phyloP scores from a whole-genome alignment of 2,329 filamentous ascomycete genomes.

The Aaosphaeria arxii region DNA sequence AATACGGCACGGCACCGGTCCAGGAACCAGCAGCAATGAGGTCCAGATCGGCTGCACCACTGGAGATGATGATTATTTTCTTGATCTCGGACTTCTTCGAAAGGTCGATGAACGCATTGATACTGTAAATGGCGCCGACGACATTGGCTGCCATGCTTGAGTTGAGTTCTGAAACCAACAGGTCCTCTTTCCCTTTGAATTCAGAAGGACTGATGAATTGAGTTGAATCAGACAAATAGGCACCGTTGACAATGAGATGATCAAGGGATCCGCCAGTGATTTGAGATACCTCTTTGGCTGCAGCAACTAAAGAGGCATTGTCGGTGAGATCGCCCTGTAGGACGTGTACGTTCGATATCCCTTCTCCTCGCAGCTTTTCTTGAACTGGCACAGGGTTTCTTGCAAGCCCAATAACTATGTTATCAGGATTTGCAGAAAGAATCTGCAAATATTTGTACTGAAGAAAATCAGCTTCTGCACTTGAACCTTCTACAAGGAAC shows the following conservation, averaged over 20 bases:
- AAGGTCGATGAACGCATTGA: slow-evolving; percentile 42
- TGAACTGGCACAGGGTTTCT: slow-evolving; percentile 16
- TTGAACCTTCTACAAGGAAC: no score
- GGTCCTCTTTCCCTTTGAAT: background rate
- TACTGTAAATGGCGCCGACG: slow-evolving; percentile 25
- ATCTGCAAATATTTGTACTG: slow-evolving; percentile 28
- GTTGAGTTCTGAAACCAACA: slow-evolving; percentile 6
- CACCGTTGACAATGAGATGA: slow-evolving; percentile 43
- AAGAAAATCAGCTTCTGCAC: no score
- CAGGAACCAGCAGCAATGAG: slow-evolving; percentile 19
- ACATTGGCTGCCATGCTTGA: slow-evolving; percentile 25
- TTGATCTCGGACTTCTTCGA: slow-evolving; percentile 38
- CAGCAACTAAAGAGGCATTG: slow-evolving; percentile 32
- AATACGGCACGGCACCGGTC: slow-evolving; percentile 28
- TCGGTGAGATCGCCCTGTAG: slow-evolving; percentile 35
- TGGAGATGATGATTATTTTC: slow-evolving; percentile 43
- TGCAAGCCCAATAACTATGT: slow-evolving; percentile 35
- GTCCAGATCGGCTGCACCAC: slow-evolving; percentile 34
- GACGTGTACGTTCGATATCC: slow-evolving; percentile 35
- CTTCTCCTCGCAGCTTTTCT: background rate
- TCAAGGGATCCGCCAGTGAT: slow-evolving; percentile 40
- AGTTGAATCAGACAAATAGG: slow-evolving; percentile 3
- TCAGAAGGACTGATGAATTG: background rate
- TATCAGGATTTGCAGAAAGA: slow-evolving; percentile 23
- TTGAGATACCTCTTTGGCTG: slow-evolving; percentile 27